These are phyloP conservation scores for Phalaenopsis equestris DNA, from an alignment of 106 monocot species.

Conservation along the genomic window DNA sequence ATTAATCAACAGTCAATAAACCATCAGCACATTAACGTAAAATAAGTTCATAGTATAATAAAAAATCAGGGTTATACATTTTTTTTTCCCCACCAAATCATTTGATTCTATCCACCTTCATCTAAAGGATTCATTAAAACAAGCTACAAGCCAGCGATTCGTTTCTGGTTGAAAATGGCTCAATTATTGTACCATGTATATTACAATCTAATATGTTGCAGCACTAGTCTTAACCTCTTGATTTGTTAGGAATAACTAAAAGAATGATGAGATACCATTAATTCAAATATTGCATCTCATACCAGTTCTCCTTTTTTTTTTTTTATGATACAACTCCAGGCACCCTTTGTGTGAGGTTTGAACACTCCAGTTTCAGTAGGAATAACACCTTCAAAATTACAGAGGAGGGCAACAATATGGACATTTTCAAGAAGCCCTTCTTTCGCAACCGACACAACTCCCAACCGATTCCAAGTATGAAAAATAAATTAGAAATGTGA, in stretches of 20 bases:
- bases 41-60: neutral
- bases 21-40: too few relatives aligned
- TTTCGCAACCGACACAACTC: too few relatives aligned
- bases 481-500: neutral
- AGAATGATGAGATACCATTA: neutral
- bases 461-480: neutral
- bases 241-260: neutral
- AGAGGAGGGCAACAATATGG: too few relatives aligned
- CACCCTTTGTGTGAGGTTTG: neutral
- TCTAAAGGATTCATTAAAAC: neutral
- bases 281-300: neutral
- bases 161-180: neutral
- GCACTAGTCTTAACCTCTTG: neutral
- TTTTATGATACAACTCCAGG: neutral
- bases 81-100: neutral
- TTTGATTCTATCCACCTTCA: neutral
- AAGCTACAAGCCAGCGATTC: too few relatives aligned
- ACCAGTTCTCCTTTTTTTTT: too few relatives aligned
- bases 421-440: too few relatives aligned
- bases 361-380: neutral
- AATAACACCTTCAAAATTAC: neutral
- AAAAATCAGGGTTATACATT: neutral
- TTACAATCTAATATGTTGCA: neutral
- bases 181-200: neutral
- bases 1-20: too few relatives aligned